Evolutionary conservation across 106 monocot species (phyloP).

Genomic region (Acorus calamus): DNA sequence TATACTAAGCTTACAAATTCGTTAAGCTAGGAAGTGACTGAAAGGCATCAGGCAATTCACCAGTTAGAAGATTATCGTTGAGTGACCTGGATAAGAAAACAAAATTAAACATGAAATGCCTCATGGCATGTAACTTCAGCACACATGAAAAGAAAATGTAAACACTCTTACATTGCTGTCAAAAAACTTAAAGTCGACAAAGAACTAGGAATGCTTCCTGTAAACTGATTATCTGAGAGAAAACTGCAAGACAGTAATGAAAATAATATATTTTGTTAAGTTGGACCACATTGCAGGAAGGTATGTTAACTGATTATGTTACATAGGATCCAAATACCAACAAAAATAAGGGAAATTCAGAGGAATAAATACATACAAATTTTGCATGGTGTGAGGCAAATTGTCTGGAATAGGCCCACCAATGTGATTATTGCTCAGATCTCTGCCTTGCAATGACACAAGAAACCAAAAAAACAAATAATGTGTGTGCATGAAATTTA

Average conservation of each 20-base stretch:
- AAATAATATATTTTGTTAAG: background rate
- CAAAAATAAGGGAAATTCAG: background rate
- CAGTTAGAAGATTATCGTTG: slow-evolving; percentile 68
- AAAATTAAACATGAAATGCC: too few relatives aligned
- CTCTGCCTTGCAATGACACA: slow-evolving; percentile 34
- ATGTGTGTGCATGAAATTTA: background rate
- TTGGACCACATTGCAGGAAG: slow-evolving; percentile 2
- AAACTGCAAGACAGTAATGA: slow-evolving; percentile 46
- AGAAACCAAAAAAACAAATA: slow-evolving; percentile 6
- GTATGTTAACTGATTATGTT: background rate
- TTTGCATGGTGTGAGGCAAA: slow-evolving; percentile 63
- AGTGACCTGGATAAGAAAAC: slow-evolving; percentile 43
- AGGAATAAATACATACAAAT: slow-evolving; percentile 49
- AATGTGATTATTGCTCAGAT: slow-evolving; percentile 94
- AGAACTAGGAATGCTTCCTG: slow-evolving; percentile 77
- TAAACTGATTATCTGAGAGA: slow-evolving; percentile 86
- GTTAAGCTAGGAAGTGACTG: slow-evolving; percentile 54
- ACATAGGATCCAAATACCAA: background rate
- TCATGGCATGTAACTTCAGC: too few relatives aligned
- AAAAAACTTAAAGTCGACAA: slow-evolving; percentile 53
- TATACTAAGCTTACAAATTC: slow-evolving; percentile 55
- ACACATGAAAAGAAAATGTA: background rate
- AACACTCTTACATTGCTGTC: slow-evolving; percentile 54
- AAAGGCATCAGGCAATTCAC: slow-evolving; percentile 83
- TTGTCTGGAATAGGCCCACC: slow-evolving; percentile 85